Base-by-base conservation (phyloP, 345 rosid species). In the Punica granatum region DNA sequence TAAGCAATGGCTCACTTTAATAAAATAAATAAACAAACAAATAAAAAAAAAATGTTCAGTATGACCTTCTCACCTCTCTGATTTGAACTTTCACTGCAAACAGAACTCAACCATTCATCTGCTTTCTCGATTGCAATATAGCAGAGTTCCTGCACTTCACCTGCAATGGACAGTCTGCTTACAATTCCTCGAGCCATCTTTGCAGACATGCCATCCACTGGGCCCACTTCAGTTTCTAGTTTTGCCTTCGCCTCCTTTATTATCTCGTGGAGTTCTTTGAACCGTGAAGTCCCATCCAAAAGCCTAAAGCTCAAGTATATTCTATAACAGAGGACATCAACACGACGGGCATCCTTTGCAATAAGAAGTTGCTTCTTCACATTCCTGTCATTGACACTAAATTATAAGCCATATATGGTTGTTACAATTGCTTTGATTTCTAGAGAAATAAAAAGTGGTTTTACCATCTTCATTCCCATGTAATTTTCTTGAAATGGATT, bases 341-440 rank as follows among this genome's bases (percentile, higher is more conserved):
- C 73, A 46, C 99, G 77, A 16, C 99, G 86, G 34, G 99, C 99
- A 79, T 89, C 98, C 80, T 88, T 91, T 19, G 98, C 95, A 59
- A 82, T 78, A 65, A 71, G 70, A 18, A 94, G 84, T 76, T 94
- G 99, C 84, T 89, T 94, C 85, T 88, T 91, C 96, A 96, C 90
- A 75, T 78, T 88, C 64, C 99, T 89, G 89, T 74, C 63, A 69
- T 65, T 37, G 37, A 30, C 53, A 60, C 1, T 37, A 56, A 56
- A 30, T 12, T 3, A 12, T 56, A 18, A 56, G 61, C 4, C 1
- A 12, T 12, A 4, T 6, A 56, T 56, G 33, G 61, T 56, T 10
- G 26, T 30, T 11, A 28, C 34, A 56, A 30, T 21, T 26, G 12
- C 31, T 26, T 56, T 13, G 16, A 56, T 56, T 26, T 56, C 61